Conservation (phyloP, 2,329 filamentous ascomycete species). For the Didymellaceae sp. region DNA sequence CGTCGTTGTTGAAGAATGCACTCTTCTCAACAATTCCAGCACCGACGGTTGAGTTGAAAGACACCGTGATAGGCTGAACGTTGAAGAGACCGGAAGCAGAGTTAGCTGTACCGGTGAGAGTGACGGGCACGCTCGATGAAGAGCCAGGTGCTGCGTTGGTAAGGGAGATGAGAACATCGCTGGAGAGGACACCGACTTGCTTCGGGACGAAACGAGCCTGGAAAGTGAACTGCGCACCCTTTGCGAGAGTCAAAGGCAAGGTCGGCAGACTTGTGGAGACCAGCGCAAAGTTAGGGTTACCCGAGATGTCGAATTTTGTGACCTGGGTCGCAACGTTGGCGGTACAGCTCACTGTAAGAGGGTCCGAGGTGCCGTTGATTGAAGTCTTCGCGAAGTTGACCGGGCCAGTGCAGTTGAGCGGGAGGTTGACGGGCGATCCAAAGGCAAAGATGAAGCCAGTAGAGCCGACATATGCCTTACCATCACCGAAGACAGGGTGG, state of each 20-base stretch:
- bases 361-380: slow-evolving; percentile 47
- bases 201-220: slow-evolving; percentile 55
- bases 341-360: slow-evolving; percentile 55
- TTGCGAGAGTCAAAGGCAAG: slow-evolving; percentile 42
- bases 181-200: slow-evolving; percentile 57
- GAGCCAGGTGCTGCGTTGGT: slow-evolving; percentile 57
- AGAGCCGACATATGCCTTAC: slow-evolving; percentile 62
- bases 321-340: slow-evolving; percentile 56
- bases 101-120: slow-evolving; percentile 58
- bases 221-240: slow-evolving; percentile 54
- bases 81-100: slow-evolving; percentile 56
- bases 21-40: slow-evolving; percentile 47
- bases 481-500: slow-evolving; percentile 64
- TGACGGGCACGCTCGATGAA: slow-evolving; percentile 55
- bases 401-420: slow-evolving; percentile 61
- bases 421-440: slow-evolving; percentile 61
- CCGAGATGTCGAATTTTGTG: slow-evolving; percentile 49
- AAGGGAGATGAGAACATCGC: slow-evolving; percentile 57
- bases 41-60: slow-evolving; percentile 59
- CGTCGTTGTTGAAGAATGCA: slow-evolving; percentile 59
- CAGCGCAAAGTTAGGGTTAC: slow-evolving; percentile 50
- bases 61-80: slow-evolving; percentile 57
- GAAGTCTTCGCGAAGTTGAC: slow-evolving; percentile 57
- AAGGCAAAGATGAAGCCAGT: slow-evolving; percentile 63
- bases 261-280: slow-evolving; percentile 11